phyloP scores from a whole-genome alignment of 2,329 filamentous ascomycete genomes.

The Lasiodiplodia sp. region DNA sequence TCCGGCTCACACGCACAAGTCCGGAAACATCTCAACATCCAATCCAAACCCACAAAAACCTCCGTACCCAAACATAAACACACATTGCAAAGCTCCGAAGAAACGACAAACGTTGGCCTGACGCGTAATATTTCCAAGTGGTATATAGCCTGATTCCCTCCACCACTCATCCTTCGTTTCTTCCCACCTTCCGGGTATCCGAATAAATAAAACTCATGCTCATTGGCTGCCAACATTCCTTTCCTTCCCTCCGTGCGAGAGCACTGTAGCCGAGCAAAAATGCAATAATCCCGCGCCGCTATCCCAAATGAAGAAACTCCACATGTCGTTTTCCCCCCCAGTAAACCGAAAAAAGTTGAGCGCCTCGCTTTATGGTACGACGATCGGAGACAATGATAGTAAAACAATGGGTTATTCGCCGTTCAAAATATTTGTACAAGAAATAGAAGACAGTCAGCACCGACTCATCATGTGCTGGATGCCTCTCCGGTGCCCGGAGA shows the following conservation, averaged over 20 bases:
- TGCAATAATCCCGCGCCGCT: neutral
- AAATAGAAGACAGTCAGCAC: neutral
- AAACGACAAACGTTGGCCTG: neutral
- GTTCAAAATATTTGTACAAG: slow-evolving; percentile 23
- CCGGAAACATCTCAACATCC: neutral
- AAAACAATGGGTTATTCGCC: slow-evolving; percentile 7
- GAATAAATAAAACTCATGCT: neutral
- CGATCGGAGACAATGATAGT: neutral
- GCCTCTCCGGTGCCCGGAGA: neutral
- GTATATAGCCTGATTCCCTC: neutral
- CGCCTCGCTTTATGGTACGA: slow-evolving; percentile 16
- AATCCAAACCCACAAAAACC: neutral
- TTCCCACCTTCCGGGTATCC: neutral
- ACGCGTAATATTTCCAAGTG: neutral
- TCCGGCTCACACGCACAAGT: neutral
- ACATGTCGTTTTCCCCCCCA: neutral
- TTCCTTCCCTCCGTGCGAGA: neutral
- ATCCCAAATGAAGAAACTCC: neutral
- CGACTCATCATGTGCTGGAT: neutral
- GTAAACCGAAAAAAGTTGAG: neutral
- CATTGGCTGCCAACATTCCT: neutral
- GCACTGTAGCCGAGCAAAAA: neutral
- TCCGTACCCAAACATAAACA: neutral
- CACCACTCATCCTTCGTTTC: neutral
- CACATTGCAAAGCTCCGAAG: neutral